Percentiles rank a stretch among this genome's conserved stretches.
Conservation (phyloP, 2,329 filamentous ascomycete species). For the Ophiostoma himal-ulmi region DNA sequence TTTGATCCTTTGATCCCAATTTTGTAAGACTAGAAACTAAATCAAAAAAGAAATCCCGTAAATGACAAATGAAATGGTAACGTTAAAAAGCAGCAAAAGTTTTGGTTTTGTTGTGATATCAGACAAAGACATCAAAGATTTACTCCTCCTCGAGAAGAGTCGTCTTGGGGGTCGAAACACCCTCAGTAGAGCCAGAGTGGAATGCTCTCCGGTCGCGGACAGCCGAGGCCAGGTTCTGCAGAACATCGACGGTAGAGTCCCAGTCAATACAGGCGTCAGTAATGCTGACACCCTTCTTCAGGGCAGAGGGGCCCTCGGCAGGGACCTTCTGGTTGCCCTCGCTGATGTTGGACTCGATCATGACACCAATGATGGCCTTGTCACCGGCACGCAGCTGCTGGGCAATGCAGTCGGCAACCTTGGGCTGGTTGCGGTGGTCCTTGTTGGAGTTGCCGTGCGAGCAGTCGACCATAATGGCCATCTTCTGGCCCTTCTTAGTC, state of each 20-base stretch:
- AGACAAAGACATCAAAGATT: neutral
- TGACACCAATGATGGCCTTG: constrained; percentile 85
- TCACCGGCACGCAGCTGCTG: constrained; percentile 86
- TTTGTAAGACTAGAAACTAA: neutral
- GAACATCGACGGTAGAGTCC: constrained; percentile 73
- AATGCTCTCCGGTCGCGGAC: constrained; percentile 66
- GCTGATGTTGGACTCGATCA: constrained; percentile 98
- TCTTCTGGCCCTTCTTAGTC: constrained; percentile 72
- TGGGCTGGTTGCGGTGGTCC: constrained; percentile 94
- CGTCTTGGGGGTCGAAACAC: constrained; percentile 35
- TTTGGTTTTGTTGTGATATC: neutral
- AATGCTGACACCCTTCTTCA: constrained; percentile 89
- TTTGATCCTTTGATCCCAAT: constrained; percentile 10
- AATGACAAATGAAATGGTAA: constrained; percentile 3
- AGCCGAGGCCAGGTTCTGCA: constrained; percentile 80
- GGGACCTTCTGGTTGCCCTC: constrained; percentile 87
- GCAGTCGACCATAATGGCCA: constrained; percentile 97
- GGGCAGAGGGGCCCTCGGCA: constrained; percentile 65
- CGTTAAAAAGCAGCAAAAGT: neutral
- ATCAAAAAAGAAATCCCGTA: neutral
- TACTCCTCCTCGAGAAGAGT: constrained; percentile 50
- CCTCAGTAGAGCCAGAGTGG: constrained; percentile 36
- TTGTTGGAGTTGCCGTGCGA: constrained; percentile 98
- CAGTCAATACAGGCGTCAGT: constrained; percentile 95
- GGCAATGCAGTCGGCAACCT: constrained; percentile 74